A percentile compares a stretch with the other conserved stretches of the same genome.
Evolutionary conservation across 208 protist genomes (phyloP).

Genomic region (Tritrichomonas foetus): DNA sequence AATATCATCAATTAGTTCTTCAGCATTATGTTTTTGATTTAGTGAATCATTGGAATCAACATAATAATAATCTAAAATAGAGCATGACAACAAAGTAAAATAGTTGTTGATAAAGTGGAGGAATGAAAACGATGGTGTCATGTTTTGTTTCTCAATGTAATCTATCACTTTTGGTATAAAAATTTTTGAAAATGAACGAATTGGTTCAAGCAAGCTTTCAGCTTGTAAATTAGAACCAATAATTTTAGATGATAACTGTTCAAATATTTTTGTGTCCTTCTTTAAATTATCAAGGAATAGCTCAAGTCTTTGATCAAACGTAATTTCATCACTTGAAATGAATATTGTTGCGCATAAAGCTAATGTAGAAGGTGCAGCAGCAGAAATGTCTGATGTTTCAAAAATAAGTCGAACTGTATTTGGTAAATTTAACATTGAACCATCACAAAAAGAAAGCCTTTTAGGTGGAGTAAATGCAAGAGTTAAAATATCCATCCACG

Average conservation of each 20-base stretch:
- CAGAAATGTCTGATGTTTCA: slow-evolving; percentile 8
- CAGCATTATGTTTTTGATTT: neutral
- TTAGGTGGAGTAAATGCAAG: neutral
- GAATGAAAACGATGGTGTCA: too few species aligned
- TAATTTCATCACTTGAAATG: neutral
- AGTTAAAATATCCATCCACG: neutral
- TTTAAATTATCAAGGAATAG: neutral
- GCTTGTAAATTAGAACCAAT: neutral
- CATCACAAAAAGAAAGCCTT: neutral
- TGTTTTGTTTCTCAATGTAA: too few species aligned
- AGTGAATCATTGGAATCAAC: too few species aligned
- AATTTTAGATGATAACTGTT: neutral
- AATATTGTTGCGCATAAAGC: neutral
- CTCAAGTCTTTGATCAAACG: neutral
- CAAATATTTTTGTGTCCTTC: neutral
- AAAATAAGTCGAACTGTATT: neutral
- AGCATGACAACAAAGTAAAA: too few species aligned
- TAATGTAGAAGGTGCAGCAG: neutral
- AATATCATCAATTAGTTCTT: neutral
- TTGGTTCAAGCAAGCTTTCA: too few species aligned
- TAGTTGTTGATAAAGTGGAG: too few species aligned
- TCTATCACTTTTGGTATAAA: too few species aligned
- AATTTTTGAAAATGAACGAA: too few species aligned
- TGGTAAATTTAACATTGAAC: neutral
- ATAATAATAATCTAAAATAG: too few species aligned